Conservation (phyloP, 2,329 filamentous ascomycete species). For the Tympanopsis confertula region DNA sequence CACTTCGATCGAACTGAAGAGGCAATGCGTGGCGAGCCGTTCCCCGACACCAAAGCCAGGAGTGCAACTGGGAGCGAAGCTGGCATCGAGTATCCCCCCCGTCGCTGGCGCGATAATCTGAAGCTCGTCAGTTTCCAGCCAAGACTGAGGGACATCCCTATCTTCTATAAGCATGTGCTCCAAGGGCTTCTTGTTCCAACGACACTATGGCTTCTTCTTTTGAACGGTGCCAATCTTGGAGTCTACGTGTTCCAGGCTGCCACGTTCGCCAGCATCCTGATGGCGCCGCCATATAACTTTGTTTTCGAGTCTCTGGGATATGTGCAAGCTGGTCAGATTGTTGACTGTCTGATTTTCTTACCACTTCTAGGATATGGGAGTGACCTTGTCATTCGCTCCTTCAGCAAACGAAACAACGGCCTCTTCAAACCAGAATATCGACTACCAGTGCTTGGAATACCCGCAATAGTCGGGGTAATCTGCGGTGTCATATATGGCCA, state of each 20-base stretch:
- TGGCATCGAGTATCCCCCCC: slow-evolving; percentile 2
- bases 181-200: slow-evolving; percentile 7
- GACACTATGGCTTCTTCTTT: slow-evolving; percentile 9
- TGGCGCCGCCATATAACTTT: slow-evolving; percentile 8
- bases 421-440: slow-evolving; percentile 6
- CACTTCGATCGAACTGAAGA: slow-evolving; percentile 6
- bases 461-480: slow-evolving; percentile 3
- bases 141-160: slow-evolving; percentile 4
- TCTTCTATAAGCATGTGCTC: slow-evolving; percentile 8
- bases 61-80: too few relatives aligned
- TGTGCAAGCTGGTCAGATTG: slow-evolving; percentile 9
- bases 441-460: slow-evolving; percentile 3
- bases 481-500: slow-evolving; percentile 5
- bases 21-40: slow-evolving; percentile 2
- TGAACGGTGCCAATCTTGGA: slow-evolving; percentile 12
- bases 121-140: slow-evolving; percentile 9
- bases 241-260: slow-evolving; percentile 11
- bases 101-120: slow-evolving; percentile 10
- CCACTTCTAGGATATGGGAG: slow-evolving; percentile 10
- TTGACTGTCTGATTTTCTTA: slow-evolving; percentile 7
- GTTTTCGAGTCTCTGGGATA: slow-evolving; percentile 6
- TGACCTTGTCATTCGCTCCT: slow-evolving; percentile 6
- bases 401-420: slow-evolving; percentile 2
- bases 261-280: slow-evolving; percentile 9
- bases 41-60: too few relatives aligned